Conservation (phyloP, 495 filamentous ascomycete genomes). For the Aspergillus ostianus region DNA sequence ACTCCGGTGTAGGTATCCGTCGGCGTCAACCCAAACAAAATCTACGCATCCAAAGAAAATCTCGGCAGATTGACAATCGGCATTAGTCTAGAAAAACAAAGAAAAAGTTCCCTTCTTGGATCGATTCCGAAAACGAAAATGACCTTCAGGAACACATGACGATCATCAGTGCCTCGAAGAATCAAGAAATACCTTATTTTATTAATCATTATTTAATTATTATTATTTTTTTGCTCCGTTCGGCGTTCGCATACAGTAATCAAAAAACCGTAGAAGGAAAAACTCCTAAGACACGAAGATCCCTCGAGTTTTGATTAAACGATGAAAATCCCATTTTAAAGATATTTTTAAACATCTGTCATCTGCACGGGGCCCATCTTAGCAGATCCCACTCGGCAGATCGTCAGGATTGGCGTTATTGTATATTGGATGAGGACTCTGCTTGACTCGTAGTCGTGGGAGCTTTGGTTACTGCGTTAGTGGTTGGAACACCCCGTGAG, state of each 20-base stretch:
- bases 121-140: not conserved
- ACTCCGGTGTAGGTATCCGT: not conserved
- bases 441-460: not conserved
- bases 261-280: not conserved
- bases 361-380: slow-evolving; percentile 43
- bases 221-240: too few species aligned
- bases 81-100: slow-evolving; percentile 6
- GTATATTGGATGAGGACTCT: not conserved
- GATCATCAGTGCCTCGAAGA: slow-evolving; percentile 4
- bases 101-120: not conserved
- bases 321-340: slow-evolving; percentile 3
- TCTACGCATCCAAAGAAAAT: not conserved
- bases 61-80: slow-evolving; percentile 9
- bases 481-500: too few species aligned
- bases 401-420: slow-evolving; percentile 36
- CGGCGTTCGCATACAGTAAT: too few species aligned
- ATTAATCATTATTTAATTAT: too few species aligned
- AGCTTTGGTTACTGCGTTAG: not conserved
- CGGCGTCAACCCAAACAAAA: not conserved
- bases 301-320: not conserved
- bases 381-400: slow-evolving; percentile 47
- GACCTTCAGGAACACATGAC: slow-evolving; percentile 9
- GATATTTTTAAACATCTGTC: slow-evolving; percentile 30
- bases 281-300: not conserved
- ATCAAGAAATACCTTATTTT: not conserved